phyloP scores from a whole-genome alignment of 192 early-diverging fungal species.

The Oehlia diaphana region DNA sequence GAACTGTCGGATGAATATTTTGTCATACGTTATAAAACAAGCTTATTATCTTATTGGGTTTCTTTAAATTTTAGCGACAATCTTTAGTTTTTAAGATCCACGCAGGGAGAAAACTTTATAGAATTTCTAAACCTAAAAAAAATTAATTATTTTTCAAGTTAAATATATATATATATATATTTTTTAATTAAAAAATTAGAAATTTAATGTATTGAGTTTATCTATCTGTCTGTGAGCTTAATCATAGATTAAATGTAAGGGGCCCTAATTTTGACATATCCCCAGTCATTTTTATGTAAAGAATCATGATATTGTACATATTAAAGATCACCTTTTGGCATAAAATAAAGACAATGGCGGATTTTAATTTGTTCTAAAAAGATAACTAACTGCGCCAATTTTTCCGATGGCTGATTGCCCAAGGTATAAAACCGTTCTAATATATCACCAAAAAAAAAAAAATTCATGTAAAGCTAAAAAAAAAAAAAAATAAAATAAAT shows the following conservation, averaged over 20 bases:
- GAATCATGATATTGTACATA: conserved; percentile 5
- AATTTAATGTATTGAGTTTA: background rate
- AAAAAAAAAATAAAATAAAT: background rate
- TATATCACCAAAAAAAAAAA: too few relatives aligned
- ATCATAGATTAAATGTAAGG: conserved; percentile 11
- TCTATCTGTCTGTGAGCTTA: conserved; percentile 1
- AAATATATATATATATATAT: too few relatives aligned
- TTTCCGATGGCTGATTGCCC: background rate
- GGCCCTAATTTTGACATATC: background rate
- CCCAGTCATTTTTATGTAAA: background rate
- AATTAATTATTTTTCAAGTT: too few relatives aligned
- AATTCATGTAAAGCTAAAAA: background rate
- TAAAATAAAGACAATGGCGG: background rate
- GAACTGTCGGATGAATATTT: too few relatives aligned
- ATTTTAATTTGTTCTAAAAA: background rate
- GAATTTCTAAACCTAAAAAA: too few relatives aligned
- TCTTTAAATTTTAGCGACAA: too few relatives aligned
- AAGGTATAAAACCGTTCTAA: background rate
- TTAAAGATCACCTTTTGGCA: background rate
- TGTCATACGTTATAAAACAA: too few relatives aligned
- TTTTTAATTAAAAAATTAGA: background rate
- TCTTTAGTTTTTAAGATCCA: too few relatives aligned
- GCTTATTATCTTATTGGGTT: too few relatives aligned
- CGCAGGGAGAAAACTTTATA: too few relatives aligned
- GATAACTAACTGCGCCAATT: background rate